phyloP scores from a whole-genome alignment of 75 land plant species.

The Selaginella moellendorffii region DNA sequence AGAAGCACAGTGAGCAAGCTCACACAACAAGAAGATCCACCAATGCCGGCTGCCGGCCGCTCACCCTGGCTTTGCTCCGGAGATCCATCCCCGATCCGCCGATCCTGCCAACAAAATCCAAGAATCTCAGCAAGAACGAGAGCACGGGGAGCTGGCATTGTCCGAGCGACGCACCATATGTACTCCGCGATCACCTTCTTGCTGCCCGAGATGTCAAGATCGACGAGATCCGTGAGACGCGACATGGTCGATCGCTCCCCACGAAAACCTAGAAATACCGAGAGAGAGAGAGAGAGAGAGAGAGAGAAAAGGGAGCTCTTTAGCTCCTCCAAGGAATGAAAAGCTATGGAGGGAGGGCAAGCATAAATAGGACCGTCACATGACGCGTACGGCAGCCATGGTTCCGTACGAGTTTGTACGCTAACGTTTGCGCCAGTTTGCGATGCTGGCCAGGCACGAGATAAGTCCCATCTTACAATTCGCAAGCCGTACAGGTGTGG shows the following conservation, averaged over 20 bases:
- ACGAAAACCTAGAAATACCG: no score
- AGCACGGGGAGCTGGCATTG: neutral
- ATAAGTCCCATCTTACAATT: no score
- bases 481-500: no score
- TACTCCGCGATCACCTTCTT: neutral
- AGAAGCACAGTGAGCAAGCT: neutral
- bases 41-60: neutral
- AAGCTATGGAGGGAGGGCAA: no score
- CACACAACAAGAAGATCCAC: neutral
- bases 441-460: no score
- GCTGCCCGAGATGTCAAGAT: neutral
- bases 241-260: neutral
- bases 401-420: no score
- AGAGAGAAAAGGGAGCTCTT: no score
- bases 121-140: neutral
- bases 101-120: conserved; percentile 31
- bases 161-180: neutral
- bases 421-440: no score
- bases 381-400: no score
- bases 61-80: conserved; percentile 73
- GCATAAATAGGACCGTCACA: no score
- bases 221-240: neutral
- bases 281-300: no score
- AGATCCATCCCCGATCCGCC: conserved; percentile 77
- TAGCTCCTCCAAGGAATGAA: no score